Conservation (phyloP, 768 basidiomycete species). For the Trametes gibbosa region DNA sequence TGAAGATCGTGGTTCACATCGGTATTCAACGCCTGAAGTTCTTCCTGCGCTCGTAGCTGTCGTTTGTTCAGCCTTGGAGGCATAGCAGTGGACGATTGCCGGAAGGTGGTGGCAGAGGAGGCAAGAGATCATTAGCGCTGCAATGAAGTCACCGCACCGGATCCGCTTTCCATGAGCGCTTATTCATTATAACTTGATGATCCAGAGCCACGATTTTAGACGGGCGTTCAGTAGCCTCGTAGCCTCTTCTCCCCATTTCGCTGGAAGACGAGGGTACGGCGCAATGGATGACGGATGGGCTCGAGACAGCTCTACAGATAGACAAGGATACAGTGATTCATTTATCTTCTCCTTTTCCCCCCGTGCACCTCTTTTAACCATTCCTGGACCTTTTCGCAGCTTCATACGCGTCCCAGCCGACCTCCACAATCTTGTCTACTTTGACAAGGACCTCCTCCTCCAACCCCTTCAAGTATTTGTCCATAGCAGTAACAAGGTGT, state of each 20-base stretch:
- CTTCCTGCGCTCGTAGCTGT: constrained; percentile 83
- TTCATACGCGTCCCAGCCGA: constrained; percentile 71
- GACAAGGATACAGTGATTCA: background rate
- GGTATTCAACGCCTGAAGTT: constrained; percentile 57
- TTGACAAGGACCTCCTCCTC: constrained; percentile 79
- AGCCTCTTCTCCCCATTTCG: too few relatives aligned
- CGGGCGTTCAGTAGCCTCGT: constrained; percentile 2
- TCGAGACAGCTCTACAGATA: constrained; percentile 2
- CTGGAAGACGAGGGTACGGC: too few relatives aligned
- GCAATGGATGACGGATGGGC: too few relatives aligned
- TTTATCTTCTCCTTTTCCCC: background rate
- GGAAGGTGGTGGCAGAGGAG: background rate
- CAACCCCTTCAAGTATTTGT: constrained; percentile 63
- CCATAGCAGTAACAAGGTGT: constrained; percentile 60
- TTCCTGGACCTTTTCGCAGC: constrained; percentile 3
- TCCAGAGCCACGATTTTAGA: background rate
- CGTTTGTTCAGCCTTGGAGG: constrained; percentile 77
- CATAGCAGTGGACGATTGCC: constrained; percentile 37
- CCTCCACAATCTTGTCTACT: constrained; percentile 66
- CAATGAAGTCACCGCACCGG: background rate
- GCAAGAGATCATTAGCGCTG: background rate
- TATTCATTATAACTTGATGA: background rate
- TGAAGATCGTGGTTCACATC: constrained; percentile 27
- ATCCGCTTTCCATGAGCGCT: background rate
- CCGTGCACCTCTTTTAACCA: background rate